Evolutionary conservation across 352 stramenopile species (phyloP), one percentile per base, ranked within the genome.

Genomic region (Phytophthora pluvialis): DNA sequence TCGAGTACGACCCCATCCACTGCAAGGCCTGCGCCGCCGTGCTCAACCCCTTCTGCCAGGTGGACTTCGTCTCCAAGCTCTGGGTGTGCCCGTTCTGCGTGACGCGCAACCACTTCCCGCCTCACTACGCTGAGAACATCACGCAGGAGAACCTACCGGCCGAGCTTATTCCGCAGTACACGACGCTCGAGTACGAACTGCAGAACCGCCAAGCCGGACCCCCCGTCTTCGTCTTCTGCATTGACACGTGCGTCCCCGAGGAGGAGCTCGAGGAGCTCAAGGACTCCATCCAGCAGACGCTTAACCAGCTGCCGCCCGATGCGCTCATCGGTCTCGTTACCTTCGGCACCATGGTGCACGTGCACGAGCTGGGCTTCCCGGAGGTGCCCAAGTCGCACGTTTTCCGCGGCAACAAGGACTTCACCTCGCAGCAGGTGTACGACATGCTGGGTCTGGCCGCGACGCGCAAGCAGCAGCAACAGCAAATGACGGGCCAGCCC

Each of bases 1-100:
- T 99, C 46, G 82, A 97, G 73, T 99, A 99, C 80, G 97, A 99
- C 73, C 97, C 98, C 15, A 98, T 99, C 45, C 94, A 98, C 51
- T 99, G 98, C 81, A 98, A 98, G 68, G 91, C 94, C 39, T 99
- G 98, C 60, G 80, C 91, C 33, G 97, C 97, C 2, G 93, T 99
- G 48, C 81, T 99, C 11, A 99, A 99, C 78, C 97, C 98, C 11
- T 99, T 98, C 80, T 99, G 96, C 72, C 97, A 99, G 67, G 91
- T 99, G 28, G 98, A 99, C 77, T 99, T 98, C 72, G 85, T 98
- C 15, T 98, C 91, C 54, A 99, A 99, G 81, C 85, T 99, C 42
- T 99, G 98, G 98, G 97, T 97, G 3, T 99, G 98, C 75, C 97
- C 97, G 16, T 99, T 99, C 77, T 99, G 98, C 79, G 87, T 99